Evolutionary conservation across 129 eudicot genomes (phyloP), one percentile per base, ranked within the genome.

Genomic region (Flaveria bidentis): DNA sequence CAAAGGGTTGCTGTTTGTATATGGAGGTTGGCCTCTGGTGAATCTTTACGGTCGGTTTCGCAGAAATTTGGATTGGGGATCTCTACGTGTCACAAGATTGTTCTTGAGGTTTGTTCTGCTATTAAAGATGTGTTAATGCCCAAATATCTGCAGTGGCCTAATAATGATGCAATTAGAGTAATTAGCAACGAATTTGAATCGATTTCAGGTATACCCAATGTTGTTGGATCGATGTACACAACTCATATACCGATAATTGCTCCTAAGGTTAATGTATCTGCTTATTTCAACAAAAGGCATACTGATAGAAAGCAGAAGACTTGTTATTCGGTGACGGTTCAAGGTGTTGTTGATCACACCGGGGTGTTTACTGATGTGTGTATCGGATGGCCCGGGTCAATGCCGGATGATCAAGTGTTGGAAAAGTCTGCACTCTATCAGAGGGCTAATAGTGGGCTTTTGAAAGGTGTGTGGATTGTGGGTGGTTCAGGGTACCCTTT

Each of bases 71-170:
- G 98, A 0, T 86, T 90, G 23, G 98, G 98, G 17, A 92, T 92
- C 14, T 90, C 96, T 0, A 92, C 98, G 4, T 92, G 98, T 47
- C 98, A 92, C 60, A 92, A 92, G 79, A 85, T 92, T 69, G 96
- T 92, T 25, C 93, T 92, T 50, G 98, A 92, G 79, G 98, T 92
- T 83, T 90, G 96, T 74, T 63, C 85, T 5, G 98, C 98, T 9
- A 92, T 92, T 14, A 86, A 90, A 81, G 89, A 78, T 10, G 98
- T 92, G 39, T 85, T 92, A 75, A 92, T 92, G 98, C 98, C 98
- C 0, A 92, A 86, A 73, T 92, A 87, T 51, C 65, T 92, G 0
- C 87, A 87, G 75, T 90, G 98, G 98, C 96, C 98, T 1, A 87
- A 84, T 60, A 82, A 84, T 23, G 86, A 73, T 7, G 5, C 68